Conservation (phyloP, 352 stramenopile species). For the Pythium plurisporium region DNA sequence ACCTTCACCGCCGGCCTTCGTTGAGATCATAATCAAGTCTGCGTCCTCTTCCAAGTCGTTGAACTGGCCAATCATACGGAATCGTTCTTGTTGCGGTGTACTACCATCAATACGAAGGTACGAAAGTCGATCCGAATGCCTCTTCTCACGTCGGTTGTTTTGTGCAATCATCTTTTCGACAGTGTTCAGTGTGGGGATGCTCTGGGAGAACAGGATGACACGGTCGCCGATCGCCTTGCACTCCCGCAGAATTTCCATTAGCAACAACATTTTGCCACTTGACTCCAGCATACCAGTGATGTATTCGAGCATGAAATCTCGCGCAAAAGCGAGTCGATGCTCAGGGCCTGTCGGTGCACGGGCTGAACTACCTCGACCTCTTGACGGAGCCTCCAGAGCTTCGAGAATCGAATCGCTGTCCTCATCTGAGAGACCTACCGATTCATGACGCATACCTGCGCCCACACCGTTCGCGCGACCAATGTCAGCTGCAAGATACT, state of each 20-base stretch:
- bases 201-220: slow-evolving; percentile 89
- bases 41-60: slow-evolving; percentile 80
- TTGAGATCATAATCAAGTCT: slow-evolving; percentile 86
- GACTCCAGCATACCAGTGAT: slow-evolving; percentile 45
- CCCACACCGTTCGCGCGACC: background rate
- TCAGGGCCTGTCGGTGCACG: background rate
- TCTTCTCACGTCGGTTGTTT: slow-evolving; percentile 51
- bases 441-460: background rate
- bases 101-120: slow-evolving; percentile 83
- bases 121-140: slow-evolving; percentile 39
- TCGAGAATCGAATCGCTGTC: slow-evolving; percentile 42
- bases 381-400: slow-evolving; percentile 22
- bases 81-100: slow-evolving; percentile 72
- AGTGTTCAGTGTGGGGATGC: slow-evolving; percentile 79
- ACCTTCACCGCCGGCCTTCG: slow-evolving; percentile 81
- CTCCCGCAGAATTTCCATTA: slow-evolving; percentile 73
- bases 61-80: slow-evolving; percentile 76
- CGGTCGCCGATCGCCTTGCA: slow-evolving; percentile 74
- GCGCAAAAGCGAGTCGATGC: slow-evolving; percentile 73
- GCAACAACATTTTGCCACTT: slow-evolving; percentile 85
- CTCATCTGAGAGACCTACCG: slow-evolving; percentile 21
- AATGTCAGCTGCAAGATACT: slow-evolving; percentile 14
- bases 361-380: background rate
- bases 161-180: slow-evolving; percentile 68
- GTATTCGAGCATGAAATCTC: slow-evolving; percentile 60